Evolutionary conservation across 1,284 basidiomycete genomes (phyloP).

Genomic region (Trametes versicolor): DNA sequence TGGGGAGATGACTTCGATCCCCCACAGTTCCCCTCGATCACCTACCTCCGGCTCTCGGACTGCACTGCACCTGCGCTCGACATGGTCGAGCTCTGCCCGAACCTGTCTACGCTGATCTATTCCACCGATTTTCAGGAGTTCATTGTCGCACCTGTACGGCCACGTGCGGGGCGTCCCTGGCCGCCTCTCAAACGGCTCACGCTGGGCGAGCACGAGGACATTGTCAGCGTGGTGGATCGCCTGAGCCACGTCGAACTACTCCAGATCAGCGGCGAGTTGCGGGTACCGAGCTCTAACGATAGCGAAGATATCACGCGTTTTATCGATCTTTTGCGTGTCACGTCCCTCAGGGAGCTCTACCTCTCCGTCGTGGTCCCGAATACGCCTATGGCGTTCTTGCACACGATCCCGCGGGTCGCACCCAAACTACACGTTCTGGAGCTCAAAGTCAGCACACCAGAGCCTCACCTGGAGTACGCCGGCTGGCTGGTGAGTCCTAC

Average conservation of each 20-base stretch:
- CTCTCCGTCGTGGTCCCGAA: background rate
- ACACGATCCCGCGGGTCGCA: background rate
- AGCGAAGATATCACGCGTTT: background rate
- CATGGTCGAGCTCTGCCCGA: conserved; percentile 25
- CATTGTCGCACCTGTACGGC: background rate
- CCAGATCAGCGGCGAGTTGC: conserved; percentile 3
- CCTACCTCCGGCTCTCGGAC: conserved; percentile 16
- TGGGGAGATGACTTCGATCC: background rate
- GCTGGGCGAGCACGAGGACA: conserved; percentile 7
- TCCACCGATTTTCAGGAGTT: background rate
- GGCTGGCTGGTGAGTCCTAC: conserved; percentile 15
- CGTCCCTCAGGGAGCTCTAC: conserved; percentile 14
- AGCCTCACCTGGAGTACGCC: background rate
- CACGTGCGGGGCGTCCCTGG: conserved; percentile 15
- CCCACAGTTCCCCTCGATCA: conserved; percentile 13
- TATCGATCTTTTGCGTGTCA: background rate
- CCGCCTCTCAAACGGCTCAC: conserved; percentile 5
- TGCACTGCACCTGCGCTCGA: conserved; percentile 13
- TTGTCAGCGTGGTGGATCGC: background rate
- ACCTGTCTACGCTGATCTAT: conserved; percentile 16
- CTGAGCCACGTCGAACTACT: conserved; percentile 6
- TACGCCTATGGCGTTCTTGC: conserved; percentile 15
- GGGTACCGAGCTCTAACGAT: background rate
- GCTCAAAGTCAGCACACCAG: conserved; percentile 8
- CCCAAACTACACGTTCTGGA: conserved; percentile 18